Evolutionary conservation across 495 filamentous ascomycete genomes (phyloP).

Genomic region (Neurospora sublineolata): DNA sequence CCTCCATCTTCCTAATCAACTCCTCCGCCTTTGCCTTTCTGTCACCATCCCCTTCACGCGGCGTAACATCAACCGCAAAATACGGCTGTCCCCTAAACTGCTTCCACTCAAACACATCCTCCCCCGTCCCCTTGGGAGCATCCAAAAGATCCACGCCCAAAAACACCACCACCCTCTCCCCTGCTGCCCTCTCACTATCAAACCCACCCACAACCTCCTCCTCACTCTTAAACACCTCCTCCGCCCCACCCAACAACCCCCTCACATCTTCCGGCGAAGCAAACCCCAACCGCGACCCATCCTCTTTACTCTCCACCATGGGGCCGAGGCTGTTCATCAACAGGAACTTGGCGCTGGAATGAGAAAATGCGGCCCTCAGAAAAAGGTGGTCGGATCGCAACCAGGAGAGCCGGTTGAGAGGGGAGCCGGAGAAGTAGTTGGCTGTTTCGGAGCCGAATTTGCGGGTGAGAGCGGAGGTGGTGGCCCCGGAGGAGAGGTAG

Average conservation of each 20-base stretch:
- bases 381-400: constrained; percentile 70
- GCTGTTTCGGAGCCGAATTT: constrained; percentile 84
- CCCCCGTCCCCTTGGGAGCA: too few species aligned
- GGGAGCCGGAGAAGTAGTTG: constrained; percentile 86
- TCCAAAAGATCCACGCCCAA: neutral
- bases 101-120: constrained; percentile 26
- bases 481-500: constrained; percentile 47
- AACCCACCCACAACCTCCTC: neutral
- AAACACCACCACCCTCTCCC: neutral
- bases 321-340: constrained; percentile 72
- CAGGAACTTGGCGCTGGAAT: constrained; percentile 59
- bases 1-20: constrained; percentile 22
- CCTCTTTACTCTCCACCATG: constrained; percentile 37
- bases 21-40: constrained; percentile 44
- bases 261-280: neutral
- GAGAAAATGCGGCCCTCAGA: constrained; percentile 61
- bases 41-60: constrained; percentile 38
- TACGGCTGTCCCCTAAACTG: constrained; percentile 65
- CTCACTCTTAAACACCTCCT: neutral
- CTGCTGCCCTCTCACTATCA: neutral
- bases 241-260: neutral
- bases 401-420: constrained; percentile 62
- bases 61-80: constrained; percentile 85
- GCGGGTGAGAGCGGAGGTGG: constrained; percentile 73
- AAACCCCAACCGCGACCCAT: neutral